Conservation (phyloP, 768 basidiomycete genomes). For the Glaciozyma martinii region DNA sequence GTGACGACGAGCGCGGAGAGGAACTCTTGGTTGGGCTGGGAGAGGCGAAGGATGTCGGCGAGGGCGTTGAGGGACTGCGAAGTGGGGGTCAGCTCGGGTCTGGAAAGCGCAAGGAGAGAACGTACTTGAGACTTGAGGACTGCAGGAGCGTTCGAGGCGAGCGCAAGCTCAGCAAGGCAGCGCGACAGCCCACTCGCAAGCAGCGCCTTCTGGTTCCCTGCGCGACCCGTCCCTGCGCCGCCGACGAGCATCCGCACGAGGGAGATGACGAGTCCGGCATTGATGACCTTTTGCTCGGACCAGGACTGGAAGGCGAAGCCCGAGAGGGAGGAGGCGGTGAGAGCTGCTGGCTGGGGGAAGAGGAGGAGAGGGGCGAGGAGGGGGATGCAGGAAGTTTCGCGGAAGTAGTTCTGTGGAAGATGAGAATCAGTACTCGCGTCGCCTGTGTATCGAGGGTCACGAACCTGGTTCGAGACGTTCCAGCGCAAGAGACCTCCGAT, state of each 20-base stretch:
- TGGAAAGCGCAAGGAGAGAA: not conserved
- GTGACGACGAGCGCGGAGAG: constrained; percentile 68
- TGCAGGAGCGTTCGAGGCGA: constrained; percentile 90
- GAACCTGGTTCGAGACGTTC: constrained; percentile 88
- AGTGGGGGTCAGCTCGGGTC: not conserved
- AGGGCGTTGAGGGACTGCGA: constrained; percentile 50
- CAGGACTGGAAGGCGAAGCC: constrained; percentile 93
- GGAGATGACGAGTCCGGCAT: constrained; percentile 66
- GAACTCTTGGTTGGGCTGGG: constrained; percentile 57
- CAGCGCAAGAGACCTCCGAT: constrained; percentile 79
- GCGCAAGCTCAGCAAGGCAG: constrained; percentile 73
- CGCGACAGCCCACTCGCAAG: constrained; percentile 46
- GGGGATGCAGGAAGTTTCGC: constrained; percentile 64
- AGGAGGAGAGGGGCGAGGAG: constrained; percentile 53
- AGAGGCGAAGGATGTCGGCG: constrained; percentile 57
- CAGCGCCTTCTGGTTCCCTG: constrained; percentile 38
- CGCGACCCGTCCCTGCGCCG: constrained; percentile 39
- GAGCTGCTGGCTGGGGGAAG: constrained; percentile 53
- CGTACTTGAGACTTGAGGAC: constrained; percentile 71
- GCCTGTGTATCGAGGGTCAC: constrained; percentile 14
- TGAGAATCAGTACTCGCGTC: not conserved
- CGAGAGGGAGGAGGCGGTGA: constrained; percentile 59
- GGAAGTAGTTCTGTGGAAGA: constrained; percentile 75
- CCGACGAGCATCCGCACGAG: constrained; percentile 75
- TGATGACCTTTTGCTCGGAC: constrained; percentile 81